Evolutionary conservation across 331 rosid genomes (phyloP), one percentile per base, ranked within the genome.

Genomic region (Spiraea crenata): DNA sequence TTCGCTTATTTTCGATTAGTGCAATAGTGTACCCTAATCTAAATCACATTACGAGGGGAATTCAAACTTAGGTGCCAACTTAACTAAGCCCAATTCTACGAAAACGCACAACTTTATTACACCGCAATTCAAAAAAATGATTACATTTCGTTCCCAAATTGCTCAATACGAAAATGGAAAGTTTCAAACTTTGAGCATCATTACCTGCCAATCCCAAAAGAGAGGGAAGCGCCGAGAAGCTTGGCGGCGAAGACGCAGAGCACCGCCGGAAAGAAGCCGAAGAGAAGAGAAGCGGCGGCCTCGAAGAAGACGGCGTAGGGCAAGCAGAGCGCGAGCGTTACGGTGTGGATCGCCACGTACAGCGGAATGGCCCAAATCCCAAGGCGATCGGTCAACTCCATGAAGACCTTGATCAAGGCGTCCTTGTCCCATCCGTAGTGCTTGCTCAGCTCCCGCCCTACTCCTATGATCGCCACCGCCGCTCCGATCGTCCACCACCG

Each of bases 361-460:
- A 80, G 66, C 8, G 99, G 99, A 60, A 95, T 87, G 8, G 95
- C 97, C 99, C 99, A 95, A 4, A 95, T 9, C 47, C 97, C 99
- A 57, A 93, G 67, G 1, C 70, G 77, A 44, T 89, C 88, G 1
- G 91, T 82, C 91, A 84, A 86, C 9, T 86, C 79, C 2, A 60
- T 60, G 11, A 87, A 42, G 14, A 80, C 34, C 40, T 42, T 71
- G 48, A 86, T 9, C 19, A 81, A 83, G 2, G 75, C 74, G 9
- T 89, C 99, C 63, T 76, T 89, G 12, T 91, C 91, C 82, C 76
- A 85, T 1, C 81, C 90, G 9, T 73, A 66, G 0, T 66, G 76
- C 40, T 66, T 57, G 3, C 68, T 75, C 66, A 72, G 35, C 4
- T 65, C 79, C 55, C 87, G 64, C 46, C 54, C 59, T 0, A 73